Conservation (phyloP, 2,329 filamentous ascomycete genomes). For the Penicillium thymicola region DNA sequence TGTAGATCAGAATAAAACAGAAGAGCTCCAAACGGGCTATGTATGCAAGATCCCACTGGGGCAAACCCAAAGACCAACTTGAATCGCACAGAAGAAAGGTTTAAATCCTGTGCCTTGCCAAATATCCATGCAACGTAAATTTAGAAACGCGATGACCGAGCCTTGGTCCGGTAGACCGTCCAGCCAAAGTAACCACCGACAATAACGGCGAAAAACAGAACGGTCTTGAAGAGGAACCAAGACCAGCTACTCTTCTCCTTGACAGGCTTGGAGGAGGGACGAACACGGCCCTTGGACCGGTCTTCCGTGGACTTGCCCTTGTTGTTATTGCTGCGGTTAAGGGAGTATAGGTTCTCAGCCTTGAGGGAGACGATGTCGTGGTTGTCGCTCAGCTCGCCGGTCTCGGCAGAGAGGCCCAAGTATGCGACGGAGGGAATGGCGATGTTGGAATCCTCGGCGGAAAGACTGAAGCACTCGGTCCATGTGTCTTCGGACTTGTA, state of each 20-base stretch:
- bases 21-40: slow-evolving; percentile 11
- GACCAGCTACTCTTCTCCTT: slow-evolving; percentile 53
- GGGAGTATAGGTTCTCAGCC: slow-evolving; percentile 77
- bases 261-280: slow-evolving; percentile 13
- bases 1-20: slow-evolving; percentile 13
- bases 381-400: slow-evolving; percentile 93
- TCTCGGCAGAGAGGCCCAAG: slow-evolving; percentile 68
- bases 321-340: slow-evolving; percentile 40
- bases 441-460: slow-evolving; percentile 59
- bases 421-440: slow-evolving; percentile 73
- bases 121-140: slow-evolving; percentile 1
- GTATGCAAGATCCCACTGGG: slow-evolving; percentile 25
- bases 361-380: slow-evolving; percentile 90
- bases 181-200: slow-evolving; percentile 80
- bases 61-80: slow-evolving; percentile 20
- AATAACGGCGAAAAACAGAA: slow-evolving; percentile 68
- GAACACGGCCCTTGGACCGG: slow-evolving; percentile 22
- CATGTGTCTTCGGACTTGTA: slow-evolving; percentile 90
- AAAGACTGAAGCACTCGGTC: slow-evolving; percentile 79
- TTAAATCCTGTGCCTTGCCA: slow-evolving; percentile 8
- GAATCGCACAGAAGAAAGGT: slow-evolving; percentile 9
- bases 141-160: slow-evolving; percentile 47
- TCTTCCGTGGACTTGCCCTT: slow-evolving; percentile 27
- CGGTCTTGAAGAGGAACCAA: slow-evolving; percentile 76
- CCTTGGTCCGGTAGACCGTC: slow-evolving; percentile 70